Conservation (phyloP, 129 eudicot species). For the Saposhnikovia divaricata region DNA sequence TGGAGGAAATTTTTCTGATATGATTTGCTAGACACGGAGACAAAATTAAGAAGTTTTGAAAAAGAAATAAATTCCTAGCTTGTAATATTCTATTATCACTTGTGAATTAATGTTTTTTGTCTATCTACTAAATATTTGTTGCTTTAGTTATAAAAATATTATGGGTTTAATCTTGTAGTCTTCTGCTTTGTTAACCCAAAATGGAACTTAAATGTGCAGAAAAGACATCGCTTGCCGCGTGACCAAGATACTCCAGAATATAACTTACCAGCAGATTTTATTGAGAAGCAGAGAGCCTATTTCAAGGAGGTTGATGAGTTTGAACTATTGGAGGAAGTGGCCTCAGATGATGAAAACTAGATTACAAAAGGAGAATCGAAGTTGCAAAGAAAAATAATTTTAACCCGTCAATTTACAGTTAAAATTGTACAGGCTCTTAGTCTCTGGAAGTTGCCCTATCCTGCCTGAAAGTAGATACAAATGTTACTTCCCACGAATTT, state of each 20-base stretch:
- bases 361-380: slow-evolving; percentile 15
- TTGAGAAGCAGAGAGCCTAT: slow-evolving; percentile 56
- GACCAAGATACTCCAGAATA: slow-evolving; percentile 21
- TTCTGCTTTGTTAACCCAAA: neutral
- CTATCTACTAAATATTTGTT: neutral
- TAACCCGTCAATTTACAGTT: neutral
- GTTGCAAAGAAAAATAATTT: neutral
- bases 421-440: neutral
- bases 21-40: neutral
- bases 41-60: neutral
- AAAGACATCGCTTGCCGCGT: slow-evolving; percentile 23
- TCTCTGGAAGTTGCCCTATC: neutral
- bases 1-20: neutral
- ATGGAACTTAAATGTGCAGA: slow-evolving; percentile 26
- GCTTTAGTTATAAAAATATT: neutral
- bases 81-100: neutral
- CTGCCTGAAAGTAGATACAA: neutral
- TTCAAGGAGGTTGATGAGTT: slow-evolving; percentile 61
- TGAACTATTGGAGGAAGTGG: slow-evolving; percentile 68
- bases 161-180: neutral
- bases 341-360: slow-evolving; percentile 23
- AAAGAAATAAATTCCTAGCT: neutral
- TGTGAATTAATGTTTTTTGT: neutral
- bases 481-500: neutral
- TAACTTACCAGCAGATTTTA: slow-evolving; percentile 41